phyloP scores from a whole-genome alignment of 2,329 filamentous ascomycete genomes.

The Tetracladium maxilliforme region DNA sequence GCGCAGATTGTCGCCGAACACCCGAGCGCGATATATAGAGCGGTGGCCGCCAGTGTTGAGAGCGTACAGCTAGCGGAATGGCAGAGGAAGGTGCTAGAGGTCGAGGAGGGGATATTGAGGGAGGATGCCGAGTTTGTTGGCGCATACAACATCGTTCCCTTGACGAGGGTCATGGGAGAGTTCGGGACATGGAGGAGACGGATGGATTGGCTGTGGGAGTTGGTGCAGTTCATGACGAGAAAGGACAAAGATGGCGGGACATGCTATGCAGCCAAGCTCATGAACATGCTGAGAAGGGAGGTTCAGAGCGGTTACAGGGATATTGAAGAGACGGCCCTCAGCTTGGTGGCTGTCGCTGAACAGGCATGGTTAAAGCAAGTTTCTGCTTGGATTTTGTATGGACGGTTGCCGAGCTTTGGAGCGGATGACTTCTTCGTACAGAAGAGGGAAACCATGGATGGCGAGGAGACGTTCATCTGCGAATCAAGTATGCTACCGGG shows the following conservation, averaged over 20 bases:
- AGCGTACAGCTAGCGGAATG: conserved; percentile 66
- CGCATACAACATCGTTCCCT: conserved; percentile 82
- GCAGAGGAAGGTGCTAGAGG: conserved; percentile 69
- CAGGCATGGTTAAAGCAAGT: conserved; percentile 84
- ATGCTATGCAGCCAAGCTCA: conserved; percentile 57
- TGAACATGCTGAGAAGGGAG: conserved; percentile 62
- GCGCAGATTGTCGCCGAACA: conserved; percentile 55
- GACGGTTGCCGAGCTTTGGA: conserved; percentile 64
- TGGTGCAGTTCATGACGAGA: conserved; percentile 52
- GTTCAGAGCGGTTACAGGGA: conserved; percentile 81
- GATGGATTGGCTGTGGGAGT: conserved; percentile 73
- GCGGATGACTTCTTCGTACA: conserved; percentile 78
- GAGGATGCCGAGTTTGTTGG: conserved; percentile 71
- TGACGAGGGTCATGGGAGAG: conserved; percentile 70
- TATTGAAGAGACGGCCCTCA: conserved; percentile 61
- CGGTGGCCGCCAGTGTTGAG: conserved; percentile 66
- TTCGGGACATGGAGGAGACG: conserved; percentile 78
- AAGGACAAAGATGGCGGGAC: conserved; percentile 14
- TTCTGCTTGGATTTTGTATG: conserved; percentile 83
- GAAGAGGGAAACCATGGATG: conserved; percentile 19
- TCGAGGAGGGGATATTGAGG: conserved; percentile 64
- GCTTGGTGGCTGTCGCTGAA: conserved; percentile 66
- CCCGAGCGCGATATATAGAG: conserved; percentile 70
- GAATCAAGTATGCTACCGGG: conserved; percentile 47
- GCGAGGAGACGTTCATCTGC: conserved; percentile 7